Evolutionary conservation across 805 yeast species (phyloP), one percentile per base, ranked within the genome.

Genomic region (Diddensiella santjacobensis): DNA sequence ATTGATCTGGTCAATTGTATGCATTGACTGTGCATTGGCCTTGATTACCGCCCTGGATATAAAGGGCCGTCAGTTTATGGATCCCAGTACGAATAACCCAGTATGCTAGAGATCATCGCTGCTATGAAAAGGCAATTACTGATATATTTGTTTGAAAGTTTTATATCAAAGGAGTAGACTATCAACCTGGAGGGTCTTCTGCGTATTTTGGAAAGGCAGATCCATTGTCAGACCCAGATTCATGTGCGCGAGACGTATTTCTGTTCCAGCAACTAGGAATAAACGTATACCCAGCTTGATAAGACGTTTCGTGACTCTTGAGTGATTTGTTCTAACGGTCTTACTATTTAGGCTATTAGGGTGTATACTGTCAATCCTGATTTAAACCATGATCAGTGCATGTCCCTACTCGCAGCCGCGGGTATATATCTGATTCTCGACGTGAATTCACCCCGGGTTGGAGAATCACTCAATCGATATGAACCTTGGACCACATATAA

Each of bases 131-230:
- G 15, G 13, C 41, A 40, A 22, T 39, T 39, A 39, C 29, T 18
- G 15, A n/a, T 26, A 26, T 8, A 26, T 26, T 13, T 13, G 13
- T 26, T 47, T 40, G 47, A 11, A 44, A 81, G 80, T 90, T 91
- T 61, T 82, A 74, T 58, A 75, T 90, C 31, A 83, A 79, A 65
- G 98, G 98, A 17, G 85, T 91, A 1, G 98, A 91, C 65, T 90
- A 90, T 62, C 97, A 91, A 61, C 97, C 97, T 0, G 97, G 97
- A 6, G 98, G 97, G 0, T 83, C 96, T 0, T 82, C 96, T 0
- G 90, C 82, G 1, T 64, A 61, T 45, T 0, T 81, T 81, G 20
- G 70, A 51, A 40, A 55, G 51, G 40, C 62, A 43, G 98, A 91
- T 62, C 96, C 96, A 0, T 71, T 91, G 38, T 83, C 96, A 1